Evolutionary conservation across 805 yeast genomes (phyloP).

Genomic region (Candida pseudofarinosa): DNA sequence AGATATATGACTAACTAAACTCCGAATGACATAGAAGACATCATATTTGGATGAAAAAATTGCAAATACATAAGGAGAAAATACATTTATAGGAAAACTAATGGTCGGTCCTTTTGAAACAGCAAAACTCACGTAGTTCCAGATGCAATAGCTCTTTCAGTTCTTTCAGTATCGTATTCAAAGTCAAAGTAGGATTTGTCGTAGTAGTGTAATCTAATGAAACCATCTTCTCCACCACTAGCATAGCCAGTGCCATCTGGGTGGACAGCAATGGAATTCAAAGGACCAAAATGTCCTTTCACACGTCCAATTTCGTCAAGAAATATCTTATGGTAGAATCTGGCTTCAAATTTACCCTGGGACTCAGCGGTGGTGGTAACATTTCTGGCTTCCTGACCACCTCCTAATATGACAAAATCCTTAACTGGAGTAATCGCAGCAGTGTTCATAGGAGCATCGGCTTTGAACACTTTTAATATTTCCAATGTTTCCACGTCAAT

Average conservation of each 20-base stretch:
- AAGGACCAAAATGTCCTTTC: conserved; percentile 98
- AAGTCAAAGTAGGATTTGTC: conserved; percentile 92
- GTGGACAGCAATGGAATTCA: conserved; percentile 88
- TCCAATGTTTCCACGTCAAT: conserved; percentile 74
- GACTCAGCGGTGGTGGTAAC: conserved; percentile 94
- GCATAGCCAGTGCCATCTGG: conserved; percentile 92
- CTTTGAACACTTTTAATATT: conserved; percentile 66
- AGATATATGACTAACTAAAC: neutral
- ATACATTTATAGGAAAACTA: neutral
- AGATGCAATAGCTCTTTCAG: conserved; percentile 50
- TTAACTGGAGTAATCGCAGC: conserved; percentile 93
- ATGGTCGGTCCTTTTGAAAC: neutral
- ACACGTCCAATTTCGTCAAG: conserved; percentile 96
- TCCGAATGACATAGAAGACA: neutral
- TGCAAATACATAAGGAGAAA: neutral
- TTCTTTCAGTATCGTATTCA: conserved; percentile 85
- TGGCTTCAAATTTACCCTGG: conserved; percentile 95
- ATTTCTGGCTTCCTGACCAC: conserved; percentile 99
- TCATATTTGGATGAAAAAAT: neutral
- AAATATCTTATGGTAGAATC: conserved; percentile 92
- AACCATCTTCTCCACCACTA: conserved; percentile 99
- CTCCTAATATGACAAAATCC: conserved; percentile 90
- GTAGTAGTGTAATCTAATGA: conserved; percentile 87
- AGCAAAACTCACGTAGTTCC: conserved; percentile 17
- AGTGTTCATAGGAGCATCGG: conserved; percentile 93